These are phyloP conservation scores for Xylaria sp. DNA, from an alignment of 2,329 filamentous ascomycete species.

Conservation along the genomic window DNA sequence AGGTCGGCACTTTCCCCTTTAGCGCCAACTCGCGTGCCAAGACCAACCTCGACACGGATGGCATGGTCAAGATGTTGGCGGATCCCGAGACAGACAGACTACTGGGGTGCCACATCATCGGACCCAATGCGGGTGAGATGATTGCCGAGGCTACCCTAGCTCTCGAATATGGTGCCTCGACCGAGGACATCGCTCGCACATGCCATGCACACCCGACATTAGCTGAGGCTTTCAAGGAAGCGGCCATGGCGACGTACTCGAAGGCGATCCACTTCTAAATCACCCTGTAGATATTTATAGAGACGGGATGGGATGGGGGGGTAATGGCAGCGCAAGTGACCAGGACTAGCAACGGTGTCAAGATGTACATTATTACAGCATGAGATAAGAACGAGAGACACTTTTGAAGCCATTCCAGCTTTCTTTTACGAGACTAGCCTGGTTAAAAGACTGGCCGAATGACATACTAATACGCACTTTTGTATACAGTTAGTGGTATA, in stretches of 20 bases:
- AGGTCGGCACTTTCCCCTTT: conserved; percentile 94
- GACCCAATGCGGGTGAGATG: conserved; percentile 97
- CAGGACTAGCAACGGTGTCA: conserved; percentile 41
- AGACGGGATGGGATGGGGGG: conserved; percentile 26
- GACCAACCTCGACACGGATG: conserved; percentile 96
- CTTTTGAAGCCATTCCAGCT: conserved; percentile 5
- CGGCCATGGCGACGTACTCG: conserved; percentile 94
- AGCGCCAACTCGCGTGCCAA: conserved; percentile 97
- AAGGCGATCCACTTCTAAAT: conserved; percentile 93
- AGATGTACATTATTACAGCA: conserved; percentile 44
- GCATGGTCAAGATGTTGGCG: conserved; percentile 94
- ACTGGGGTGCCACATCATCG: conserved; percentile 94
- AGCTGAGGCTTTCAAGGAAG: conserved; percentile 98
- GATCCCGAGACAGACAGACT: conserved; percentile 97
- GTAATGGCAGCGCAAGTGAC: conserved; percentile 24
- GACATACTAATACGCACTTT: neutral
- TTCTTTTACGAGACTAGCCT: neutral
- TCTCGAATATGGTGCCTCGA: conserved; percentile 93
- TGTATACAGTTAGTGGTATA: neutral
- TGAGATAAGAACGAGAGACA: conserved; percentile 32
- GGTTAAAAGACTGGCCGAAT: neutral
- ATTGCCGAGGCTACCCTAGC: conserved; percentile 96
- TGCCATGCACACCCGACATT: conserved; percentile 97
- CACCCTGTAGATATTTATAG: conserved; percentile 35
- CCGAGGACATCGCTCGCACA: conserved; percentile 92